A percentile compares a stretch with the other conserved stretches of the same genome.
Evolutionary conservation across 176 grass and related monocot genomes (phyloP).

Genomic region (Coix lacrymajobi): DNA sequence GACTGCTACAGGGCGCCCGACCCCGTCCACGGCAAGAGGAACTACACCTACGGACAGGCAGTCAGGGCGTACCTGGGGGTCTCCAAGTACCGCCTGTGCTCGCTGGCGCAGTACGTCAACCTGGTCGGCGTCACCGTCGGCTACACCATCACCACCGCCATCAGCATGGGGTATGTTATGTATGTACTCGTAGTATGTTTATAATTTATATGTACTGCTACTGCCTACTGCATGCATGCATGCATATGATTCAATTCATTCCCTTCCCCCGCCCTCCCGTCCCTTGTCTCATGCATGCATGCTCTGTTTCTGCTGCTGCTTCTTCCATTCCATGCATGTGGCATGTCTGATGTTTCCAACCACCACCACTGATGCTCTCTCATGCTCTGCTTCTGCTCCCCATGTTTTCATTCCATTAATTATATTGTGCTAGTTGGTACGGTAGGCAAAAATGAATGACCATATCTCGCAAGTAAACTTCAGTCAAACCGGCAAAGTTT

Average conservation of each 20-base stretch:
- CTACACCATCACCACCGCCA: constrained; percentile 93
- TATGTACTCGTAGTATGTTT: too few species aligned
- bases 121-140: constrained; percentile 79
- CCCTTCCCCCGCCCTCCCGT: too few species aligned
- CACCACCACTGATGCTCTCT: neutral
- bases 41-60: constrained; percentile 76
- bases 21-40: constrained; percentile 69
- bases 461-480: too few species aligned
- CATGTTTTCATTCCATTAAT: neutral
- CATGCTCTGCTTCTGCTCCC: neutral
- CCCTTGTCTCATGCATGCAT: too few species aligned
- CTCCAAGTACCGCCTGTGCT: constrained; percentile 55
- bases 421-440: too few species aligned
- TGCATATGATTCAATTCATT: too few species aligned
- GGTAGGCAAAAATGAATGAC: too few species aligned
- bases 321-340: neutral
- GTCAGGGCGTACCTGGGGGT: constrained; percentile 63
- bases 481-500: too few species aligned
- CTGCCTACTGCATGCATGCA: neutral
- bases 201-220: too few species aligned
- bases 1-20: constrained; percentile 80
- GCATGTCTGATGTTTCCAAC: too few species aligned
- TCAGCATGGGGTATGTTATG: constrained; percentile 99
- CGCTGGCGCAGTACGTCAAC: constrained; percentile 80
- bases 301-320: neutral